A percentile compares a stretch with the other conserved stretches of the same genome.
These are phyloP conservation scores for Neoarthrinium moseri DNA, from an alignment of 2,329 filamentous ascomycete species.

Conservation along the genomic window DNA sequence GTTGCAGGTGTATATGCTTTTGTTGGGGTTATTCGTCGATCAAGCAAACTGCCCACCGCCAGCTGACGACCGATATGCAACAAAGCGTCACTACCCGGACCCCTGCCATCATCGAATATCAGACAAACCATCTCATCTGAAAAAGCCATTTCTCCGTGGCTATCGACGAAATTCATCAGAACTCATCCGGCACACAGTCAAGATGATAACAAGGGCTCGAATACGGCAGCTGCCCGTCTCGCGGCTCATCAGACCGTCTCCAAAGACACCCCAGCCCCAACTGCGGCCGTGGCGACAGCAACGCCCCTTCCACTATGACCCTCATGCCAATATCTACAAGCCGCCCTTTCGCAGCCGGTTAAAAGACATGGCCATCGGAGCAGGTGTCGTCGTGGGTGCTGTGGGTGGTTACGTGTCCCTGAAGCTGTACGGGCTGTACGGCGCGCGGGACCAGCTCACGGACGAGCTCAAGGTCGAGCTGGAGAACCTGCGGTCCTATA, in stretches of 20 bases:
- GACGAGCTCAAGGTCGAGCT: not conserved
- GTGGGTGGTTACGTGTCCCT: slow-evolving; percentile 8
- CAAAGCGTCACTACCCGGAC: not conserved
- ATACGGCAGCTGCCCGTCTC: not conserved
- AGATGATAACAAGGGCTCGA: slow-evolving; percentile 1
- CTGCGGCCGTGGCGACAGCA: not conserved
- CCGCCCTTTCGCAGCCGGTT: slow-evolving; percentile 4
- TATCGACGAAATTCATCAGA: not conserved
- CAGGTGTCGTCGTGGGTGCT: slow-evolving; percentile 2
- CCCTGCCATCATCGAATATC: not conserved
- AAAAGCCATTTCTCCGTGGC: not conserved
- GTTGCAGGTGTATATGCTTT: no score
- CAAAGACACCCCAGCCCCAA: not conserved
- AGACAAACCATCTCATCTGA: not conserved
- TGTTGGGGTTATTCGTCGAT: no score
- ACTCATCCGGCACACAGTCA: not conserved
- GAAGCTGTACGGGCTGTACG: slow-evolving; percentile 3
- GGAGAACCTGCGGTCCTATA: slow-evolving; percentile 1
- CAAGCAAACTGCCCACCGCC: no score
- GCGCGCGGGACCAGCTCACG: not conserved
- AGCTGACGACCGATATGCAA: not conserved
- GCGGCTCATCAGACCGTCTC: not conserved
- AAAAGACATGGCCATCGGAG: slow-evolving; percentile 14
- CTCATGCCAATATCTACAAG: not conserved
- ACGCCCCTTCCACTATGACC: slow-evolving; percentile 7